Evolutionary conservation across 1,284 basidiomycete genomes (phyloP).

Genomic region (Ustilago xerochloae): DNA sequence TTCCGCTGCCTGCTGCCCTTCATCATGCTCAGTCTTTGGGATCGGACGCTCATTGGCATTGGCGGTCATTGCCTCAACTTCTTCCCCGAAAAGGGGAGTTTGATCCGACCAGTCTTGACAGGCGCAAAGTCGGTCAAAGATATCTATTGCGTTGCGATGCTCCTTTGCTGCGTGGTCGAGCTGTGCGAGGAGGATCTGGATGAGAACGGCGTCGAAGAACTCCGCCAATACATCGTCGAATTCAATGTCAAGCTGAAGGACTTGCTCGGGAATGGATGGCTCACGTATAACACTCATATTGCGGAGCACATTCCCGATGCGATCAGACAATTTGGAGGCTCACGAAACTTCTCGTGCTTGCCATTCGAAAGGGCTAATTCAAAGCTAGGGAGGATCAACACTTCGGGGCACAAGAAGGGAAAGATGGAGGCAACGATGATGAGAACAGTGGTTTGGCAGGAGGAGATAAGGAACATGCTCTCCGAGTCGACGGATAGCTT

Average conservation of each 20-base stretch:
- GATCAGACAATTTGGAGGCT: neutral
- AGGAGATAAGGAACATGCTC: neutral
- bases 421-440: neutral
- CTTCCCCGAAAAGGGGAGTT: neutral
- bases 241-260: neutral
- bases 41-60: neutral
- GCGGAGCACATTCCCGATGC: constrained; percentile 1
- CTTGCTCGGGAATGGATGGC: constrained; percentile 3
- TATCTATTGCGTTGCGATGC: neutral
- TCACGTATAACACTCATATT: constrained; percentile 1
- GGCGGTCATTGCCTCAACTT: neutral
- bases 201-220: neutral
- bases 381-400: neutral
- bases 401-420: neutral
- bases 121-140: constrained; percentile 1
- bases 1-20: neutral
- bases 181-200: neutral
- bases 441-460: neutral
- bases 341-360: constrained; percentile 1
- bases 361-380: neutral
- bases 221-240: neutral
- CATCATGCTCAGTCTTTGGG: neutral
- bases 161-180: constrained; percentile 7
- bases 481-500: neutral
- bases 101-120: neutral